A percentile compares a stretch with the other conserved stretches of the same genome.
phyloP scores from a whole-genome alignment of 805 yeast genomes.

The Kuraishia floccosa region DNA sequence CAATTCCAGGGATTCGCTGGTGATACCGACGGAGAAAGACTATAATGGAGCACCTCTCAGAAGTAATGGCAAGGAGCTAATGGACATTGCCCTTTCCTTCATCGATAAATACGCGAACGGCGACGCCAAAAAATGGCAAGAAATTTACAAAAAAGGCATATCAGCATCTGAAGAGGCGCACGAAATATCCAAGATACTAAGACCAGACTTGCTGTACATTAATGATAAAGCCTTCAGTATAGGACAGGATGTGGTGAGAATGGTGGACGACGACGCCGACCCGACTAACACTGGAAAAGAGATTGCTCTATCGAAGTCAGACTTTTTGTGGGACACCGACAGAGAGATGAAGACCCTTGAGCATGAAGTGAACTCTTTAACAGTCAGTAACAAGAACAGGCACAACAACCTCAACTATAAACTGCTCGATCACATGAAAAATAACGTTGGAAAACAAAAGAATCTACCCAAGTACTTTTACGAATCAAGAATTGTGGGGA shows the following conservation, averaged over 20 bases:
- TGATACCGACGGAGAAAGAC: not conserved
- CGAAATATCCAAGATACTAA: not conserved
- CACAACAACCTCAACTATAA: slow-evolving; percentile 3
- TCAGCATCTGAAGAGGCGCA: slow-evolving; percentile 2
- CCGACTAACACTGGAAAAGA: slow-evolving; percentile 5
- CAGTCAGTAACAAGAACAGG: not conserved
- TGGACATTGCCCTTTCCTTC: slow-evolving; percentile 7
- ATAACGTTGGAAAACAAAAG: not conserved
- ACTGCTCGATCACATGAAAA: no score
- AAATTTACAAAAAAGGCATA: slow-evolving; percentile 11
- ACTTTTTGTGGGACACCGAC: slow-evolving; percentile 15
- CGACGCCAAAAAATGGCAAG: slow-evolving; percentile 3
- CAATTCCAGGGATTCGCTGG: slow-evolving; percentile 9
- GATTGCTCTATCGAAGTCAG: slow-evolving; percentile 8
- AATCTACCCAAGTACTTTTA: slow-evolving; percentile 16
- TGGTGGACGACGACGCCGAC: slow-evolving; percentile 1
- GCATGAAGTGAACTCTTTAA: slow-evolving; percentile 1
- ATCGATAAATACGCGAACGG: slow-evolving; percentile 7
- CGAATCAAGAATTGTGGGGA: slow-evolving; percentile 19
- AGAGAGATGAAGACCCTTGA: slow-evolving; percentile 8
- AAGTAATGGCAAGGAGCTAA: slow-evolving; percentile 5
- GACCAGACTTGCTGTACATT: not conserved
- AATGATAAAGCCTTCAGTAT: not conserved
- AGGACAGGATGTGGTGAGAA: not conserved
- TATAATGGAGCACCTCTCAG: not conserved